A percentile compares a stretch with the other conserved stretches of the same genome.
These are phyloP conservation scores for Collybiopsis confluens DNA, from an alignment of 768 basidiomycete species.

Conservation along the genomic window DNA sequence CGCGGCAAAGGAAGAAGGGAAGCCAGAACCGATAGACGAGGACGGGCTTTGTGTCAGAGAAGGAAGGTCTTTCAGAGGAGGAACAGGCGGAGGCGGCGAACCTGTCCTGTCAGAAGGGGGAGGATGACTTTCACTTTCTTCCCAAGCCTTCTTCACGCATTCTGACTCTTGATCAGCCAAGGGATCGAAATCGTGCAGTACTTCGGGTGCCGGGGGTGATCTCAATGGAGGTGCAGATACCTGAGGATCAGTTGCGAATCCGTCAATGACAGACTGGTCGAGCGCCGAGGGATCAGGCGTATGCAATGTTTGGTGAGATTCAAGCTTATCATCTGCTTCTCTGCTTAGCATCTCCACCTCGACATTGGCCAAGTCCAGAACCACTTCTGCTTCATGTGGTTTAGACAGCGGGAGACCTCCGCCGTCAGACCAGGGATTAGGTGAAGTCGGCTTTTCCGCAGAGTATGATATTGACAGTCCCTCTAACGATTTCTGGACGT, in stretches of 20 bases:
- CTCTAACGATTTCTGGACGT: background rate
- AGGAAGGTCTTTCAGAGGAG: conserved; percentile 31
- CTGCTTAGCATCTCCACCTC: background rate
- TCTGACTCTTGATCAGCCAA: conserved; percentile 53
- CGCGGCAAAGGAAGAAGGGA: conserved; percentile 57
- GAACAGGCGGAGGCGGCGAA: conserved; percentile 26
- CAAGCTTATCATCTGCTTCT: background rate
- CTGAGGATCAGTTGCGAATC: conserved; percentile 18
- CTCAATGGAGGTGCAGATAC: conserved; percentile 5
- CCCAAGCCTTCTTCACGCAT: conserved; percentile 64
- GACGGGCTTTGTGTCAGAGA: conserved; percentile 21
- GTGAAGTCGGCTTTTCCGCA: background rate
- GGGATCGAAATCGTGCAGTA: conserved; percentile 68
- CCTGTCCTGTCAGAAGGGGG: conserved; percentile 26
- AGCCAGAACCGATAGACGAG: conserved; percentile 17
- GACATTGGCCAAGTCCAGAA: background rate
- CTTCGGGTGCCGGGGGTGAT: conserved; percentile 24
- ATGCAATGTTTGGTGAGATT: conserved; percentile 20
- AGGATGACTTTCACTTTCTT: conserved; percentile 55
- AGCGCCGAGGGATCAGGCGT: conserved; percentile 42
- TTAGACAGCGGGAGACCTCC: background rate
- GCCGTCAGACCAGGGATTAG: conserved; percentile 3
- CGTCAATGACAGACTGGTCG: conserved; percentile 35
- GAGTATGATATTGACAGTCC: background rate
- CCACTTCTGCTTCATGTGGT: background rate